Evolutionary conservation across 345 rosid genomes (phyloP), one percentile per base, ranked within the genome.

Genomic region (Draba incana): DNA sequence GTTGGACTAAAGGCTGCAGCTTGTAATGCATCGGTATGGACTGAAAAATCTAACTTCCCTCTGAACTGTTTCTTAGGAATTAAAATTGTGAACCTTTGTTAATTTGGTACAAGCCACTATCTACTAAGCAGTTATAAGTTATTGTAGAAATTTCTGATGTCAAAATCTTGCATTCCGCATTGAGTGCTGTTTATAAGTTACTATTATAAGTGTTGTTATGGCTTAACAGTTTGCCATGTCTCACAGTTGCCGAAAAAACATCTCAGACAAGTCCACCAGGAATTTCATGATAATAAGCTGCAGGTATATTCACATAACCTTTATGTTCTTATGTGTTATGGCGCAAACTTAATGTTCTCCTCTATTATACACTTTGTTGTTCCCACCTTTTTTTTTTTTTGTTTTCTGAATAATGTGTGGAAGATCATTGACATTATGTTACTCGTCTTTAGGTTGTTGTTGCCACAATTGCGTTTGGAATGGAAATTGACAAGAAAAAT

Each of bases 401-500:
- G 20, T 70, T 51, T 1, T 35, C 31, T 1, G 41, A 39, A 23
- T 61, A 28, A 20, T 16, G 31, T 38, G 42, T 30, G 53, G 31
- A 27, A 57, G 54, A 47, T 41, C 20, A 49, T 6, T 49, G 28
- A 41, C 12, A 15, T 31, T 74, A 38, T 53, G 47, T 33, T 25
- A 45, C 58, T 55, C 30, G 25, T 20, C 42, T 78, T 49, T 70
- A 88, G 98, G 92, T 92, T 67, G 86, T 92, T 64, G 92, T 89
- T 57, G 95, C 98, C 10, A 92, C 97, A 14, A 75, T 92, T 63
- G 98, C 98, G 47, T 92, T 92, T 75, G 98, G 98, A 64, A 92
- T 92, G 97, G 98, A 97, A 46, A 92, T 92, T 50, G 95, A 92
- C 85, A 88, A 88, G 78, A 79, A 70, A 72, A 88, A 92, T 70